Percentiles rank a stretch among this genome's conserved stretches.
These are phyloP conservation scores for Cutaneotrichosporon sp. DNA, from an alignment of 1,284 basidiomycete species.

Conservation along the genomic window DNA sequence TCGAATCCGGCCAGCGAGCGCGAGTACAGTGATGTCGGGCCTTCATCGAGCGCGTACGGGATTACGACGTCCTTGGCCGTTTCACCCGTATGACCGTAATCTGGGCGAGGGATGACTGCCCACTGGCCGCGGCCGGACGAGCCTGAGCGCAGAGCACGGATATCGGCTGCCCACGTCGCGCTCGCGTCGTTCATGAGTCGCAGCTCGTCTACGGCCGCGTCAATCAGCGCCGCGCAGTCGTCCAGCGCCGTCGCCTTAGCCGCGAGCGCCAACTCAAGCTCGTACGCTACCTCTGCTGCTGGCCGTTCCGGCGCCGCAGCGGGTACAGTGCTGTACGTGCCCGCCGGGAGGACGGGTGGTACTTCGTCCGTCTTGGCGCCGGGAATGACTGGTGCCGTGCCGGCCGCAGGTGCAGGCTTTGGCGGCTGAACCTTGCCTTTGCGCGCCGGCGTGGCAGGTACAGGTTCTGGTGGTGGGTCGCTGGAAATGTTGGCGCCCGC, in stretches of 20 bases:
- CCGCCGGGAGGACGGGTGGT: constrained; percentile 34
- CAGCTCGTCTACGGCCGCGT: constrained; percentile 40
- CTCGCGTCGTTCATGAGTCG: constrained; percentile 30
- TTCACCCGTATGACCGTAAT: constrained; percentile 31
- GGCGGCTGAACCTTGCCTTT: constrained; percentile 9
- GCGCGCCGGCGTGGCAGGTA: not conserved
- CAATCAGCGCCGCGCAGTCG: constrained; percentile 37
- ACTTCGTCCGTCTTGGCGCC: constrained; percentile 3
- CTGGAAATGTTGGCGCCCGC: constrained; percentile 20
- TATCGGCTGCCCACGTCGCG: constrained; percentile 33
- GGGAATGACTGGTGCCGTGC: not conserved
- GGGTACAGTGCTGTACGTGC: constrained; percentile 25
- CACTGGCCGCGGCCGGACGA: constrained; percentile 29
- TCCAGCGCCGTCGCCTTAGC: constrained; percentile 37
- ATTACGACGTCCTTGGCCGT: constrained; percentile 37
- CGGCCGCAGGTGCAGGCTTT: not conserved
- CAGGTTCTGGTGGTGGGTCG: constrained; percentile 31
- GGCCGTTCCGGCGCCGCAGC: constrained; percentile 9
- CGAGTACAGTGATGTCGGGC: constrained; percentile 22
- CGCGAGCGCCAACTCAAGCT: constrained; percentile 31
- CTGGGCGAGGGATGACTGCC: constrained; percentile 41
- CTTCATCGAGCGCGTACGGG: constrained; percentile 47
- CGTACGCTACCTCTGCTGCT: constrained; percentile 16
- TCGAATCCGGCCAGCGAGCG: constrained; percentile 42
- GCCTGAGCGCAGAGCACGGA: constrained; percentile 27